Conservation (phyloP, 2,329 filamentous ascomycete genomes). For the Pseudocercospora fuligena region DNA sequence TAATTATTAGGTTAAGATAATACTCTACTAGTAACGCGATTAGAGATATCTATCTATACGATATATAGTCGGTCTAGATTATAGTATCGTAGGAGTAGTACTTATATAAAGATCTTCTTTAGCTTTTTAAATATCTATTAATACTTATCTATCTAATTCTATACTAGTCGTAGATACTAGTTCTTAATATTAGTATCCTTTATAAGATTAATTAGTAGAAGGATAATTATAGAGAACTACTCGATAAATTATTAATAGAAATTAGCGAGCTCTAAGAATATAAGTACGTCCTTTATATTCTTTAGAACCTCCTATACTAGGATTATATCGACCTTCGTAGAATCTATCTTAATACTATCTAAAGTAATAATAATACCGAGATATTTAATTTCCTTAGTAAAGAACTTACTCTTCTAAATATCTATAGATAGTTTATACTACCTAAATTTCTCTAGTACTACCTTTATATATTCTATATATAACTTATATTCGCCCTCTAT, state of each 20-base stretch:
- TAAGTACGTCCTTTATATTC: neutral
- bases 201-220: neutral
- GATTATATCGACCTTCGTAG: neutral
- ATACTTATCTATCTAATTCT: neutral
- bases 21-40: neutral
- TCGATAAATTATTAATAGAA: constrained; percentile 1
- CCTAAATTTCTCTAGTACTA: neutral
- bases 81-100: constrained; percentile 4
- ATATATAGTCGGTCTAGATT: neutral
- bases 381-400: neutral
- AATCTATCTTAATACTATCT: neutral
- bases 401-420: neutral
- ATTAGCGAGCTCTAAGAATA: constrained; percentile 6
- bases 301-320: neutral
- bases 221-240: neutral
- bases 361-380: neutral
- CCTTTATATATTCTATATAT: neutral
- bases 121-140: neutral
- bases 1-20: neutral
- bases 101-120: neutral
- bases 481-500: neutral
- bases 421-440: neutral
- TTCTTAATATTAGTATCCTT: neutral
- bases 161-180: neutral
- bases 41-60: constrained; percentile 3